Evolutionary conservation across 495 filamentous ascomycete species (phyloP), one percentile per base, ranked within the genome.

Genomic region (Hypoxylon subgilvum): DNA sequence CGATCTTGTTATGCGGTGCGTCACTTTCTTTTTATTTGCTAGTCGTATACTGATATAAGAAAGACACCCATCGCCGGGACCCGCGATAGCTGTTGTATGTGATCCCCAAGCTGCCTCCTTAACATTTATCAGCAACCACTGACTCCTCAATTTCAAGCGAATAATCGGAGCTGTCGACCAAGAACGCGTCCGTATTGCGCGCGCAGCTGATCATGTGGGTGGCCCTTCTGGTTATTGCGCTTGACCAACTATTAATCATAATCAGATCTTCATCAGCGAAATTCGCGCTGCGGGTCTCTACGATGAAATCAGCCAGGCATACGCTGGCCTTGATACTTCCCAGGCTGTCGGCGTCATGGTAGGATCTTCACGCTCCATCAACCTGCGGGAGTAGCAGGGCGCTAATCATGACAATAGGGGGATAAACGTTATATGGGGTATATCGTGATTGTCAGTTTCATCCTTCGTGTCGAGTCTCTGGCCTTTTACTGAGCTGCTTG

Each of bases 81-180:
- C 94, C 0, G 94, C 92, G 4, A 85, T 98, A 52, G 94, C 87
- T 17, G 91, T 97, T 65, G 85, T n/a, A n/a, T n/a, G n/a, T n/a
- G n/a, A n/a, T n/a, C n/a, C n/a, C n/a, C n/a, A n/a, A n/a, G n/a
- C n/a, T n/a, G n/a, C n/a, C n/a, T n/a, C n/a, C n/a, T n/a, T n/a
- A n/a, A n/a, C n/a, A n/a, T n/a, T n/a, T n/a, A n/a, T n/a, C n/a
- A n/a, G n/a, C n/a, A n/a, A n/a, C n/a, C n/a, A n/a, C n/a, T n/a
- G n/a, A n/a, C n/a, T n/a, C n/a, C n/a, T n/a, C n/a, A n/a, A n/a
- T n/a, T n/a, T n/a, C n/a, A n/a, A n/a, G n/a, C n/a, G 94, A 43
- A 86, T 97, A 42, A 76, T 96, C 0, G 94, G 94, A 30, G 93
- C 96, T 52, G 89, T 97, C 3, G 96, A 88, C 8, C 77, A 78